Evolutionary conservation across 805 yeast genomes (phyloP).

Genomic region (Yarrowia alimentaria): DNA sequence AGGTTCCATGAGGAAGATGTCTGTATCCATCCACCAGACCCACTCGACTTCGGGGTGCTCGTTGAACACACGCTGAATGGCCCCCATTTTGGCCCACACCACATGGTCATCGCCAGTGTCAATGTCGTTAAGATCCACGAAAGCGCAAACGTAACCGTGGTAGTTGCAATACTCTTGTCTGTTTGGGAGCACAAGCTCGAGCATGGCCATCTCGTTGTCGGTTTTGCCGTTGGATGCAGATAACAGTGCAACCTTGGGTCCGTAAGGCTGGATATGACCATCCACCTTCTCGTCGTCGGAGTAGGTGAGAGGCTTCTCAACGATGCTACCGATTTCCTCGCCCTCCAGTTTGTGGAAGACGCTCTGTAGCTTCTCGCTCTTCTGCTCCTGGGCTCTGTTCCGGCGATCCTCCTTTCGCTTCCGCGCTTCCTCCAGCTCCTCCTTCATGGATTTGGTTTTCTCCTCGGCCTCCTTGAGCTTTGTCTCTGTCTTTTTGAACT

Average conservation of each 20-base stretch:
- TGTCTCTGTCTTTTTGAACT: not conserved
- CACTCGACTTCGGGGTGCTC: slow-evolving; percentile 41
- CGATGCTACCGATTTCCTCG: slow-evolving; percentile 10
- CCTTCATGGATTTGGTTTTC: slow-evolving; percentile 1
- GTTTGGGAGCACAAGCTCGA: slow-evolving; percentile 33
- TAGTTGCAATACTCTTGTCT: slow-evolving; percentile 38
- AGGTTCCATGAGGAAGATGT: slow-evolving; percentile 40
- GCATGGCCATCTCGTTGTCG: slow-evolving; percentile 30
- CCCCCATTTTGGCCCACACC: slow-evolving; percentile 41
- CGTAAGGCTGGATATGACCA: slow-evolving; percentile 26
- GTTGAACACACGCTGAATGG: slow-evolving; percentile 38
- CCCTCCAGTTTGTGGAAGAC: slow-evolving; percentile 18
- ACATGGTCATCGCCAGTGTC: slow-evolving; percentile 29
- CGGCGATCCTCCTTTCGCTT: slow-evolving; percentile 25
- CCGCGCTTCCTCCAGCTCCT: slow-evolving; percentile 25
- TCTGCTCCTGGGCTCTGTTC: slow-evolving; percentile 2
- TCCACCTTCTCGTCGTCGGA: slow-evolving; percentile 17
- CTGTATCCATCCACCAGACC: slow-evolving; percentile 44
- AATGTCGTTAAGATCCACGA: slow-evolving; percentile 35
- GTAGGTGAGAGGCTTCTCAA: slow-evolving; percentile 10
- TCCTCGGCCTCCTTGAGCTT: slow-evolving; percentile 2
- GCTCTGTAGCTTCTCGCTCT: slow-evolving; percentile 13
- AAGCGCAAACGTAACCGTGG: slow-evolving; percentile 39
- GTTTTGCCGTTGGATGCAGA: slow-evolving; percentile 36
- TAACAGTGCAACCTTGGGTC: slow-evolving; percentile 31